Conservation (phyloP, 2,329 filamentous ascomycete genomes). For the Arthrobotrys sphaeroides region DNA sequence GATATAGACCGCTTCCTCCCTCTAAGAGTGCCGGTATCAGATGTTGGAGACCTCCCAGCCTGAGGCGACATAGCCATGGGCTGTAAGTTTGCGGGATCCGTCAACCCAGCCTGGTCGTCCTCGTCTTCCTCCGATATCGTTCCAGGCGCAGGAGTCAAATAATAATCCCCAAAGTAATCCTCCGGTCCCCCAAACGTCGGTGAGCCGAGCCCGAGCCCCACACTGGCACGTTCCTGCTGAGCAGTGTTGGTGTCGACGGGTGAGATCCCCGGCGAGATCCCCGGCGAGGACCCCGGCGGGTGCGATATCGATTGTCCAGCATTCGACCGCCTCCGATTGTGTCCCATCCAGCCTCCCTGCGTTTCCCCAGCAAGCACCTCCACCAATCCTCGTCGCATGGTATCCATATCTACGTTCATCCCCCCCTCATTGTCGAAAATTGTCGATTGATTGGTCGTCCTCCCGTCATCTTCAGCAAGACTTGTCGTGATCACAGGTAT, state of each 20-base stretch:
- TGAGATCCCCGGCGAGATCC: slow-evolving; percentile 3
- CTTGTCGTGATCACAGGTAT: slow-evolving; percentile 48
- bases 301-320: slow-evolving; percentile 49
- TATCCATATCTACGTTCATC: slow-evolving; percentile 54
- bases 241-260: slow-evolving; percentile 20
- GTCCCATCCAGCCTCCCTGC: slow-evolving; percentile 43
- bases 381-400: slow-evolving; percentile 48
- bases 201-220: slow-evolving; percentile 36
- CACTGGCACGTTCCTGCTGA: slow-evolving; percentile 11
- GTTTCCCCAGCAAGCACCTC: slow-evolving; percentile 42
- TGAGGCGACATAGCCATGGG: slow-evolving; percentile 54
- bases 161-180: slow-evolving; percentile 47
- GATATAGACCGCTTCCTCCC: slow-evolving; percentile 54
- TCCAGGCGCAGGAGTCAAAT: slow-evolving; percentile 10
- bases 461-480: slow-evolving; percentile 26
- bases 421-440: slow-evolving; percentile 50
- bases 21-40: slow-evolving; percentile 20
- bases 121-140: slow-evolving; percentile 51
- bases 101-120: slow-evolving; percentile 55
- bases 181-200: slow-evolving; percentile 51
- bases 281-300: slow-evolving; percentile 7
- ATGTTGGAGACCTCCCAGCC: not conserved
- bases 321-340: slow-evolving; percentile 39
- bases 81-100: slow-evolving; percentile 56
- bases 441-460: slow-evolving; percentile 23